Base-by-base conservation (phyloP, 768 basidiomycete species). In the Mycena metata region DNA sequence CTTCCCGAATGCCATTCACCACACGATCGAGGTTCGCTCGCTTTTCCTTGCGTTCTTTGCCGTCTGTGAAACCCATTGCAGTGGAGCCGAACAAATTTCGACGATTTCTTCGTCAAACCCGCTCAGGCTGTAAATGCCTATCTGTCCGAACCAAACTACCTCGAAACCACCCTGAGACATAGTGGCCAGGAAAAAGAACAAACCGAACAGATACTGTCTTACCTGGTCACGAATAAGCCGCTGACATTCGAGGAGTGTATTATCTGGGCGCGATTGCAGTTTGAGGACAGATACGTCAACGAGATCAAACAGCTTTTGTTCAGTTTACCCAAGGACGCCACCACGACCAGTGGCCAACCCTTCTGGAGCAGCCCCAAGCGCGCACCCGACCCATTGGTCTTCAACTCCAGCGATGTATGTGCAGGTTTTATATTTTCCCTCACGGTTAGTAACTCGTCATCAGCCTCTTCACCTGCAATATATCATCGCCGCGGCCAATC, bases 291-390 rank as follows among this genome's bases (percentile, higher is more conserved):
- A 77, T 99, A 94, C 79, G 93, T 88, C 83, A 96, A 96, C 76
- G 89, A 93, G 50, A 99, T 99, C 78, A 90, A 90, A 66, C 98
- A 99, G 78, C 83, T 99, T 41, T 79, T 99, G 50, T 95, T 89
- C 85, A 98, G 95, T 80, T 84, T 99, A 72, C 98, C 98, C 13
- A 97, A 96, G 79, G 98, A 99, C 77, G 92, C 93, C 43, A 82
- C 93, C 52, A 96, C 96, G 10, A 95, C 89, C 75, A 92, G 90
- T 21, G 98, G 98, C 7, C 94, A 96, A 73, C 96, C 96, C 13
- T 99, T 99, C 88, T 99, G 98, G 98, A 96, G 95, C 73, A 96
- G 96, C 21, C 98, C 98, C 3, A 99, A 99, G 84, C 89, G 98
- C 67, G 97, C 96, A 9, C 98, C 98, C 15, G 96, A 98, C 55